phyloP scores from a whole-genome alignment of 176 grass and related monocot species.

The Poa annua region DNA sequence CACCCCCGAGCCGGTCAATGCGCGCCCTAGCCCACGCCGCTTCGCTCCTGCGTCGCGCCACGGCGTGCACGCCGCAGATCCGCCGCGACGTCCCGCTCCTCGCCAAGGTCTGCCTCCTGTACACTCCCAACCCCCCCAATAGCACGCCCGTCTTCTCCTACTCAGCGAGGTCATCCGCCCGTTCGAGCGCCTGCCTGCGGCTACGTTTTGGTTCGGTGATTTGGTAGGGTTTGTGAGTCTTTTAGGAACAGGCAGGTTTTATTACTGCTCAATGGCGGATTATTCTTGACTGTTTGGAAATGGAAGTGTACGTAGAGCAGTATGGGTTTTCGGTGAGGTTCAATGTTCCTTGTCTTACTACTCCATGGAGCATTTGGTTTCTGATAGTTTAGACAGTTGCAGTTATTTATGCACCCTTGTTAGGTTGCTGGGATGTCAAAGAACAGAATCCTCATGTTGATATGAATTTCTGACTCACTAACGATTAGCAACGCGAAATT shows the following conservation, averaged over 20 bases:
- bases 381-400: neutral
- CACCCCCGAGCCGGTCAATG: constrained; percentile 26
- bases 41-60: constrained; percentile 30
- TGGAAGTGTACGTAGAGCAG: too few relatives aligned
- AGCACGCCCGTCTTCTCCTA: too few relatives aligned
- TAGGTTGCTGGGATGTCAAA: neutral
- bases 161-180: too few relatives aligned
- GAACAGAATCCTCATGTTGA: neutral
- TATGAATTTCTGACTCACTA: neutral
- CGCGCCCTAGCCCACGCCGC: constrained; percentile 34
- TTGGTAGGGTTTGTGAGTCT: too few relatives aligned
- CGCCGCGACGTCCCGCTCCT: neutral
- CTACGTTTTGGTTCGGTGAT: too few relatives aligned
- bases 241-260: too few relatives aligned
- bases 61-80: neutral
- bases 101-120: constrained; percentile 20
- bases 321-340: too few relatives aligned
- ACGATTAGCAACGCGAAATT: neutral
- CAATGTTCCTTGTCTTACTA: too few relatives aligned
- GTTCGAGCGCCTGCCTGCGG: too few relatives aligned
- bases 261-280: too few relatives aligned
- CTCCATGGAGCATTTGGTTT: neutral
- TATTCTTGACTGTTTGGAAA: too few relatives aligned
- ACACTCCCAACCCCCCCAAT: too few relatives aligned
- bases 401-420: neutral